Percentiles rank a stretch among this genome's conserved stretches.
Evolutionary conservation across 1,284 basidiomycete species (phyloP).

Genomic region (Rhodofomes roseus): DNA sequence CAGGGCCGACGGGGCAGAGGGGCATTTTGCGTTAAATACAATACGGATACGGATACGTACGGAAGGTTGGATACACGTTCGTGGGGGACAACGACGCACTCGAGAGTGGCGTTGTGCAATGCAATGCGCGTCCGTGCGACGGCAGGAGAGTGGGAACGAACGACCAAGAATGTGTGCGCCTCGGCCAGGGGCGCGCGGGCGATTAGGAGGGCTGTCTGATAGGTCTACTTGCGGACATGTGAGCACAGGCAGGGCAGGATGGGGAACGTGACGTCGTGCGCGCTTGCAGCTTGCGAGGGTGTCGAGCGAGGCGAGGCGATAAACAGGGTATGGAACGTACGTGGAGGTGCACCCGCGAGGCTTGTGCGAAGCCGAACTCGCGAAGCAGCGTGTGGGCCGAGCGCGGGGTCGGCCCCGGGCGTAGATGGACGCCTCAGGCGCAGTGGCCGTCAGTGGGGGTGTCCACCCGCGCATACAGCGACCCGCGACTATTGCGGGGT

Average conservation of each 20-base stretch:
- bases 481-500: constrained; percentile 26
- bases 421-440: neutral
- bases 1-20: neutral
- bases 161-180: constrained; percentile 1
- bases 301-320: neutral
- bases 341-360: neutral
- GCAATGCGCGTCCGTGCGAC: neutral
- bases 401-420: neutral
- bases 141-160: neutral
- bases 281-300: neutral
- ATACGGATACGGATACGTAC: constrained; percentile 1
- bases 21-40: neutral
- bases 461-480: neutral
- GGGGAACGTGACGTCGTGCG: constrained; percentile 2
- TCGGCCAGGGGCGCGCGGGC: constrained; percentile 1
- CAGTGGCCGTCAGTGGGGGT: neutral
- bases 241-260: neutral
- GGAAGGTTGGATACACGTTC: constrained; percentile 1
- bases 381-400: neutral
- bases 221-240: neutral
- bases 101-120: neutral
- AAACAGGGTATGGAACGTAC: neutral
- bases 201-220: neutral
- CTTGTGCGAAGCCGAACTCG: neutral
- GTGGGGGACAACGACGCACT: too few relatives aligned